phyloP scores from a whole-genome alignment of 139 green algal genomes.

The Chlorella sp. region DNA sequence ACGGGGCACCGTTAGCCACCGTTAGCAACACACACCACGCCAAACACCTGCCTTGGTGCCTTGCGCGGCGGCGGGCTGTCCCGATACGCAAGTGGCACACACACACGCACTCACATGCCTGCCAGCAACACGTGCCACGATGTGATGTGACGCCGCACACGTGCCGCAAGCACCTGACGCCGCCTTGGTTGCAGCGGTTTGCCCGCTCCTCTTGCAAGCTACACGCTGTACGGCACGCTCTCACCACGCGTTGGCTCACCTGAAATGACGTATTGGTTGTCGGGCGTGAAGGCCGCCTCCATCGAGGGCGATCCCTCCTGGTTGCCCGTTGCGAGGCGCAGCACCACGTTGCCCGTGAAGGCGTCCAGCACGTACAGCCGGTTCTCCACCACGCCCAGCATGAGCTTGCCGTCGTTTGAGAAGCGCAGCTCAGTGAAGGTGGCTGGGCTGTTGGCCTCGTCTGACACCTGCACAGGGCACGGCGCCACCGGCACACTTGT shows the following conservation, averaged over 20 bases:
- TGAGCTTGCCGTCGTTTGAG: constrained; percentile 68
- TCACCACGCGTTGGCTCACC: too few relatives aligned
- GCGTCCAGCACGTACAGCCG: constrained; percentile 78
- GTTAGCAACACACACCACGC: background rate
- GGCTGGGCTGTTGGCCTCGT: constrained; percentile 40
- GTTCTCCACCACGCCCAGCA: constrained; percentile 63
- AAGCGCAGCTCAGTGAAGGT: constrained; percentile 68
- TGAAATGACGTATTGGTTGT: constrained; percentile 72
- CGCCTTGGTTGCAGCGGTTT: too few relatives aligned
- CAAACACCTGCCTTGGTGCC: background rate
- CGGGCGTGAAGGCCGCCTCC: constrained; percentile 72
- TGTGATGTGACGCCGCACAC: background rate
- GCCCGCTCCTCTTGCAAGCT: too few relatives aligned
- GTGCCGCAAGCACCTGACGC: too few relatives aligned
- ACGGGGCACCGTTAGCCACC: background rate
- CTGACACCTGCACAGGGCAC: constrained; percentile 33
- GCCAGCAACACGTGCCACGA: background rate
- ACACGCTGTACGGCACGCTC: too few relatives aligned
- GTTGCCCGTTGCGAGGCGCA: constrained; percentile 39
- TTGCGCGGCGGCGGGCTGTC: background rate
- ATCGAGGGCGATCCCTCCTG: constrained; percentile 41
- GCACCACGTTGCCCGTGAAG: constrained; percentile 49
- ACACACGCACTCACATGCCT: background rate
- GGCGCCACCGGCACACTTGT: background rate
- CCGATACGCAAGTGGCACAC: background rate